Evolutionary conservation across 345 rosid genomes (phyloP).

Genomic region (Chamaenerion angustifolium): DNA sequence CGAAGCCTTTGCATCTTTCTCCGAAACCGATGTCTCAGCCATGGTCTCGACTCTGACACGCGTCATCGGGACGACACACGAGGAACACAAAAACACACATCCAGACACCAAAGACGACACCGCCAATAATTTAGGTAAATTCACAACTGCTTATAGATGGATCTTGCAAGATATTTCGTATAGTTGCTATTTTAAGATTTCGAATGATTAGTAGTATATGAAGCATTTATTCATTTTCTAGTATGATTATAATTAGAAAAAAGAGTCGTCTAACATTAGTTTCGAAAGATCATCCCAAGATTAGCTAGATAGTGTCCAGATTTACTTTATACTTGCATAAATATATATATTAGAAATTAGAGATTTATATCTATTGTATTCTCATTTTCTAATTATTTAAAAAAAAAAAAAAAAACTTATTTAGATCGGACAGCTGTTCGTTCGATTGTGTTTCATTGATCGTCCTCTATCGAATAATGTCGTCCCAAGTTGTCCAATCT

Average conservation of each 20-base stretch:
- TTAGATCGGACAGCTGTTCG: too few relatives aligned
- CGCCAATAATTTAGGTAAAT: background rate
- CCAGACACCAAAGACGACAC: background rate
- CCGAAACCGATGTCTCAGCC: constrained; percentile 64
- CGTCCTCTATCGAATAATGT: too few relatives aligned
- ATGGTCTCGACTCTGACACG: constrained; percentile 72
- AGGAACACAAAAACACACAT: constrained; percentile 6
- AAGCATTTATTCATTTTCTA: too few relatives aligned
- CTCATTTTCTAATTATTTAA: background rate
- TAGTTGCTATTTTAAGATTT: too few relatives aligned
- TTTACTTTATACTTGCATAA: too few relatives aligned
- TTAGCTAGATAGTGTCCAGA: too few relatives aligned
- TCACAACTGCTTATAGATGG: background rate
- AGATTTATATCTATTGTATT: constrained; percentile 23
- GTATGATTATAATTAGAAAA: too few relatives aligned
- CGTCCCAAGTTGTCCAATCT: too few relatives aligned
- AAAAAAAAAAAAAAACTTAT: background rate
- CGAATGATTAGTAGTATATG: too few relatives aligned
- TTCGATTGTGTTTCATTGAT: too few relatives aligned
- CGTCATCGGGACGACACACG: constrained; percentile 25
- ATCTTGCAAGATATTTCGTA: background rate
- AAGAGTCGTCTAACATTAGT: too few relatives aligned
- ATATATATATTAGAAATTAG: background rate
- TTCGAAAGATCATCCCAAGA: too few relatives aligned
- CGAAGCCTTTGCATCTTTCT: constrained; percentile 17